Conservation (phyloP, 169 alveolate genomes). For the Babesia bigemina region DNA sequence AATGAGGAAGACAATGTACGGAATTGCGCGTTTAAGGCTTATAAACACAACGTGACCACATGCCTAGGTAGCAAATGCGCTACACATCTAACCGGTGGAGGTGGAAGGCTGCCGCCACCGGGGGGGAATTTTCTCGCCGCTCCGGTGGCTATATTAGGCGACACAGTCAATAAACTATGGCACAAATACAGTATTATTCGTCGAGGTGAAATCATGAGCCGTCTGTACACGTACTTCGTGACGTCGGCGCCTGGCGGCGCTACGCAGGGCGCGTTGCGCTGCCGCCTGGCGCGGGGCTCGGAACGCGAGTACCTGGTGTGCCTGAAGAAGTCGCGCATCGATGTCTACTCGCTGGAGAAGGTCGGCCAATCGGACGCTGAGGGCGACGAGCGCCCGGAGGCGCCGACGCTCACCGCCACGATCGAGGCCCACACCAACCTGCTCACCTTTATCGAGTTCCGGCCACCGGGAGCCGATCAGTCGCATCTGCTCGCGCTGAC, state of each 20-base stretch:
- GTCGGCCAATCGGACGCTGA: constrained; percentile 1
- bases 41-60: background rate
- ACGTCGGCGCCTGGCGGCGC: constrained; percentile 69
- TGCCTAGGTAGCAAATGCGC: background rate
- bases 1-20: background rate
- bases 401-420: constrained; percentile 52
- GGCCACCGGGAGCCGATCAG: constrained; percentile 61
- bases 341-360: constrained; percentile 60
- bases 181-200: background rate
- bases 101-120: constrained; percentile 11
- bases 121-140: constrained; percentile 5
- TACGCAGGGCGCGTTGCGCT: constrained; percentile 49
- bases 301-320: constrained; percentile 57
- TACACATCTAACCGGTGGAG: background rate
- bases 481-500: constrained; percentile 58
- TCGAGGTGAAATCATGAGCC: constrained; percentile 3
- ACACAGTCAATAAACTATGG: background rate
- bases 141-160: background rate
- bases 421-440: constrained; percentile 52
- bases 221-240: constrained; percentile 53
- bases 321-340: constrained; percentile 59
- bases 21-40: background rate
- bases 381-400: constrained; percentile 9
- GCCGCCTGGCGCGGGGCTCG: constrained; percentile 52
- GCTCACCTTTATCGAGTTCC: constrained; percentile 47